Conservation (phyloP, 129 eudicot genomes). For the Helianthus tuberosus region DNA sequence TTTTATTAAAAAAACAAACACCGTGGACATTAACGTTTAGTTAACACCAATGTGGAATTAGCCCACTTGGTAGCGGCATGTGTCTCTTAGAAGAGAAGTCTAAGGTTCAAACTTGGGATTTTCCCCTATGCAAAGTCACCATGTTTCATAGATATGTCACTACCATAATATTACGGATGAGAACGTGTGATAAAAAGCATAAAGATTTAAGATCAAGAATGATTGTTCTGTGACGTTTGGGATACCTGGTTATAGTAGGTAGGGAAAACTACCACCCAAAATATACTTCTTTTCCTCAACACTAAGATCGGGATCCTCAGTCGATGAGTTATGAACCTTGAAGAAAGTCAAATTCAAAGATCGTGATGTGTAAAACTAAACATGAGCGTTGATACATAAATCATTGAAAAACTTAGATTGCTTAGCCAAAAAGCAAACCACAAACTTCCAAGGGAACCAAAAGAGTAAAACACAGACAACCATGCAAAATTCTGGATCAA, state of each 20-base stretch:
- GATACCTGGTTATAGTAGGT: conserved; percentile 98
- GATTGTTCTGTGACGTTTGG: not conserved
- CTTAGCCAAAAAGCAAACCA: conserved; percentile 95
- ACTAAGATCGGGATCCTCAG: conserved; percentile 78
- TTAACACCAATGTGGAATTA: too few relatives aligned
- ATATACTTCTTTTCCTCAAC: conserved; percentile 67
- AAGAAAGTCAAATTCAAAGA: conserved; percentile 26
- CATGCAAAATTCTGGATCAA: conserved; percentile 84
- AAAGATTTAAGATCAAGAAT: conserved; percentile 2
- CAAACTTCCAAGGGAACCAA: conserved; percentile 94
- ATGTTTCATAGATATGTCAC: conserved; percentile 8
- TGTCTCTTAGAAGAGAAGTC: too few relatives aligned
- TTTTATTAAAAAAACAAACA: too few relatives aligned
- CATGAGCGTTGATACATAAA: too few relatives aligned
- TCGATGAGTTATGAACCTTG: conserved; percentile 91
- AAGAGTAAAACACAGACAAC: conserved; percentile 95
- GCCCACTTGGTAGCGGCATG: too few relatives aligned
- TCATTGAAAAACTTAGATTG: conserved; percentile 58
- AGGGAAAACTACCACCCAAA: conserved; percentile 74
- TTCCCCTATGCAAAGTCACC: conserved; percentile 7
- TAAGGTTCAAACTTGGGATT: too few relatives aligned
- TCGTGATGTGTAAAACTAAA: too few relatives aligned
- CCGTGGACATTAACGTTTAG: too few relatives aligned
- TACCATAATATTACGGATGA: not conserved
- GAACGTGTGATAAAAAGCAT: not conserved